Evolutionary conservation across 2,329 filamentous ascomycete genomes (phyloP).

Genomic region (Colletotrichum musae): DNA sequence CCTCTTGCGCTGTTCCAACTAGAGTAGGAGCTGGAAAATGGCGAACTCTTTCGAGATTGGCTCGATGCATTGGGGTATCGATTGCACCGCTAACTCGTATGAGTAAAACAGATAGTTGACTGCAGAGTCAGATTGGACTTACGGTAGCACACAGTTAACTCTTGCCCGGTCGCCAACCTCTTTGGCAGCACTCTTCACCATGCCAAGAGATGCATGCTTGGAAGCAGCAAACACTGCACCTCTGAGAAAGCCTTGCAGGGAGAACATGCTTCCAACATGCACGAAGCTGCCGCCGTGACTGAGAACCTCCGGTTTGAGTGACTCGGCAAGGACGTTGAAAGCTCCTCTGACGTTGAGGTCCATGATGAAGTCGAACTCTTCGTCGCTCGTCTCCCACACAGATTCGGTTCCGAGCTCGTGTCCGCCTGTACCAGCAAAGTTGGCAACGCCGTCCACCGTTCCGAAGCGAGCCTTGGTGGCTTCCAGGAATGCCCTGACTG

Average conservation of each 20-base stretch:
- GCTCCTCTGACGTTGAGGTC: slow-evolving; percentile 30
- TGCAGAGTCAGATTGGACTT: not conserved
- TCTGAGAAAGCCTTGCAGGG: slow-evolving; percentile 27
- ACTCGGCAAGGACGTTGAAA: slow-evolving; percentile 29
- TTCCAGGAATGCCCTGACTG: not conserved
- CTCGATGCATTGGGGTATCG: slow-evolving; percentile 33
- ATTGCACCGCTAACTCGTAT: slow-evolving; percentile 19
- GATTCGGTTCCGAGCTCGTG: slow-evolving; percentile 26
- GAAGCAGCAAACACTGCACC: slow-evolving; percentile 32
- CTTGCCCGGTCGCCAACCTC: slow-evolving; percentile 31
- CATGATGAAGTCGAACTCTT: slow-evolving; percentile 29
- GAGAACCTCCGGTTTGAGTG: slow-evolving; percentile 18
- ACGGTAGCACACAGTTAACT: slow-evolving; percentile 34
- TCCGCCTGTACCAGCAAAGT: slow-evolving; percentile 34
- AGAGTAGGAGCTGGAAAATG: slow-evolving; percentile 29
- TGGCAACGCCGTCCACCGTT: slow-evolving; percentile 23
- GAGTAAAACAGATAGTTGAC: not conserved
- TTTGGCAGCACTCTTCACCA: slow-evolving; percentile 31
- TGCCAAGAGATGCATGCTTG: slow-evolving; percentile 26
- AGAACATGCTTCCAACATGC: slow-evolving; percentile 34
- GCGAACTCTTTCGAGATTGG: slow-evolving; percentile 17
- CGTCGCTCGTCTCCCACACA: slow-evolving; percentile 24
- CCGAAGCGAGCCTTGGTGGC: slow-evolving; percentile 14
- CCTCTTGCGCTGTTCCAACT: slow-evolving; percentile 26
- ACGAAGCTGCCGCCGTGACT: slow-evolving; percentile 29